phyloP scores from a whole-genome alignment of 202 grass and related monocot species.

The Zizania palustris region DNA sequence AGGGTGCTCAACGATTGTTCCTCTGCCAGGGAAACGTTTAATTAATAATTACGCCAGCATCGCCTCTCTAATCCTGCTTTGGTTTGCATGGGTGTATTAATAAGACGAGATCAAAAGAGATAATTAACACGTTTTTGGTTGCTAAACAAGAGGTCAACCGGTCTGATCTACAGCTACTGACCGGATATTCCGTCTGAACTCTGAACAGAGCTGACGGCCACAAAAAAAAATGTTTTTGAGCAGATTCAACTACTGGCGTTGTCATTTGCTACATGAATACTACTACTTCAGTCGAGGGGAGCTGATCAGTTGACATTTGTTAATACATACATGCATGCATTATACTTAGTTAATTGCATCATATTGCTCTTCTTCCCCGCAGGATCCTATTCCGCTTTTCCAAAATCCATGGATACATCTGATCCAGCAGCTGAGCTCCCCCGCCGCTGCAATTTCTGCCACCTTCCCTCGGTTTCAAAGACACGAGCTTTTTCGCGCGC shows the following conservation, averaged over 20 bases:
- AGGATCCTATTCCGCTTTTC: conserved; percentile 10
- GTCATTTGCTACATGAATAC: background rate
- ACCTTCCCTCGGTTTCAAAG: conserved; percentile 3
- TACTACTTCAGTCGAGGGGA: background rate
- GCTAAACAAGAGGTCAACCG: conserved; percentile 15
- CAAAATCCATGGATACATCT: conserved; percentile 29
- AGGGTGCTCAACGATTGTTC: background rate
- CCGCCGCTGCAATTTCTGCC: background rate
- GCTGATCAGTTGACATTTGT: conserved; percentile 31
- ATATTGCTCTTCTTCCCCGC: background rate
- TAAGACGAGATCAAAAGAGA: background rate
- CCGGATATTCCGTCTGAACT: conserved; percentile 16
- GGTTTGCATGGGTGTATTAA: background rate
- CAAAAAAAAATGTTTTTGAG: background rate
- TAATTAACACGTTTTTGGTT: background rate
- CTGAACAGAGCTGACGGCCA: background rate
- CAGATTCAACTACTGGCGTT: background rate
- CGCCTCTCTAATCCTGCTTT: conserved; percentile 1
- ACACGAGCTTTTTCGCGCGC: background rate
- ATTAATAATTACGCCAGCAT: background rate
- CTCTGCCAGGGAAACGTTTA: background rate
- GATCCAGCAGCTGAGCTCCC: background rate
- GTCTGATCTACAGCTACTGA: background rate
- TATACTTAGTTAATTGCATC: background rate
- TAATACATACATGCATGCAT: background rate